Evolutionary conservation across 1,284 basidiomycete genomes (phyloP), one percentile per base, ranked within the genome.

Genomic region (Tetrapyrgos nigripes): DNA sequence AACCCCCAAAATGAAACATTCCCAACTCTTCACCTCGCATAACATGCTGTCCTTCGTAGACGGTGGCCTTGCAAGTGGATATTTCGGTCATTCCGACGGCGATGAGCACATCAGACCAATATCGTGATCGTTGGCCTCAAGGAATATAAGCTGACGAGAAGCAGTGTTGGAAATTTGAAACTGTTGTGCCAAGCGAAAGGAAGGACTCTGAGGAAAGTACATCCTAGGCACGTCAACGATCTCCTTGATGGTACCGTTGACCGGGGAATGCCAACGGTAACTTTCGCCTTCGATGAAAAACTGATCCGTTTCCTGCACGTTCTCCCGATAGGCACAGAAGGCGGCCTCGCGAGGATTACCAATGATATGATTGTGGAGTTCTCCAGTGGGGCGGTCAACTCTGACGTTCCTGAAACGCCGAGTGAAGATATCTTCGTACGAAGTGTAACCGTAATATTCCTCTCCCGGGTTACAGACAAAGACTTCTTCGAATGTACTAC

Each of bases 61-160:
- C 80, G 1, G 62, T 67, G 1, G 73, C 53, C 47, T 80, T 76
- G 53, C 79, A 82, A 9, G 82, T 84, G n/a, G 84, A 85, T 0
- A 86, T 77, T 66, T 86, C 84, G 0, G 72, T 75, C 83, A 87
- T 84, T 0, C 85, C 84, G 23, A 86, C 74, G 0, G 69, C 79
- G 8, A 85, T 72, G 65, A 86, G 50, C 76, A 77, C 68, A 83
- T 75, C 58, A 82, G 62, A 0, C 84, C 83, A 37, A 85, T 81
- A 28, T 71, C 67, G 0, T 77, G 73, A 62, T 84, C 81, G 48
- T 80, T 76, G 21, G 82, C 75, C 57, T 83, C 67, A 69, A 87
- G 86, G 61, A 80, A 83, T 48, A 87, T 77, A 49, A 86, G 68
- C 0, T 74, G 73, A 24, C 85, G 79, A 13, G 85, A 76, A 31